Conservation (phyloP, 1,284 basidiomycete species). For the Rhodotorula sp. region DNA sequence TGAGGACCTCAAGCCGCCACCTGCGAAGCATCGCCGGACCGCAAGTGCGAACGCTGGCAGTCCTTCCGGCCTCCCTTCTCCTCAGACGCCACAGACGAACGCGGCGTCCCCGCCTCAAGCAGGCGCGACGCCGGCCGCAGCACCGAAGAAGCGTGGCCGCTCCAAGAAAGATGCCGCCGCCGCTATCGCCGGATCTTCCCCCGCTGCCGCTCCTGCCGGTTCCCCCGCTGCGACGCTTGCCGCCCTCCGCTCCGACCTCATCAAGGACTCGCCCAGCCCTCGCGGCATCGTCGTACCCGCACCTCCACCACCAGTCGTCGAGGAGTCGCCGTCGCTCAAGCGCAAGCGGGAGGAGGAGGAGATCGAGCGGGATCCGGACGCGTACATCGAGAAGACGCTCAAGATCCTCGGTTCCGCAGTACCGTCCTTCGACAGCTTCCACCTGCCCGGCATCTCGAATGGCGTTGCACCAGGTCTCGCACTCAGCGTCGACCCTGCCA, state of each 20-base stretch:
- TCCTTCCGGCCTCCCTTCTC: slow-evolving; percentile 31
- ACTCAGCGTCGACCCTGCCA: slow-evolving; percentile 19
- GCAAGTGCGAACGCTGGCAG: slow-evolving; percentile 15
- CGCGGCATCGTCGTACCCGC: neutral
- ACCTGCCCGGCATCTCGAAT: neutral
- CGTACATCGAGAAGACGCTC: slow-evolving; percentile 39
- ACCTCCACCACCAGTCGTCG: neutral
- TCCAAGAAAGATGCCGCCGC: slow-evolving; percentile 16
- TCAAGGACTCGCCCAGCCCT: slow-evolving; percentile 24
- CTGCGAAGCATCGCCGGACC: slow-evolving; percentile 38
- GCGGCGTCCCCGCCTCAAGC: slow-evolving; percentile 11
- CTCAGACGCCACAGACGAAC: slow-evolving; percentile 27
- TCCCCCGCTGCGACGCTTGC: slow-evolving; percentile 13
- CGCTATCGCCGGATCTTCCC: neutral
- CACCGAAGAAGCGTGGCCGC: neutral
- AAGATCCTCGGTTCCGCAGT: neutral
- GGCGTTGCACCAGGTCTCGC: slow-evolving; percentile 12
- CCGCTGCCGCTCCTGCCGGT: neutral
- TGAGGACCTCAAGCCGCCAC: slow-evolving; percentile 43
- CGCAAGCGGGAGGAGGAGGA: slow-evolving; percentile 43
- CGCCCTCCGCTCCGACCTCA: slow-evolving; percentile 19
- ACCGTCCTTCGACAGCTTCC: neutral
- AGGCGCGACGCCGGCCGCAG: neutral
- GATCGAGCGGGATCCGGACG: slow-evolving; percentile 38
- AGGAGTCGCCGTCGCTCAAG: slow-evolving; percentile 32